Evolutionary conservation across 2,329 filamentous ascomycete genomes (phyloP), one percentile per base, ranked within the genome.

Genomic region (Sporothrix brasiliensis): DNA sequence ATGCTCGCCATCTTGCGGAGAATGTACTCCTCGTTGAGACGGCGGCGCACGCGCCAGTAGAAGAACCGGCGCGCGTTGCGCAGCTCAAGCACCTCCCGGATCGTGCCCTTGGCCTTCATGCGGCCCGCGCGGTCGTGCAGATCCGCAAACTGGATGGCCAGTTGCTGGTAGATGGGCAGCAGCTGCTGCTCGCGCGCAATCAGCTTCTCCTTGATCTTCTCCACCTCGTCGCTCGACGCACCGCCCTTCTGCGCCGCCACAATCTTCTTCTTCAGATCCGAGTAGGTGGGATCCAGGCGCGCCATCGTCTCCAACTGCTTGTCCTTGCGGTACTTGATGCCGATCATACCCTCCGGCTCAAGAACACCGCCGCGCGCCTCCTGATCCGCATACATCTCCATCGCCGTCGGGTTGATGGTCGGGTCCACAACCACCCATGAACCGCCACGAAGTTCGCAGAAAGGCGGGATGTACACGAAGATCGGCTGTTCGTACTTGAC

Each of bases 361-460:
- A 99, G 88, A 63, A 99, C 94, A 90, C 95, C 95, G 83, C 94
- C 95, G 73, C 95, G 95, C 70, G 95, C 86, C 75, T 99, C 94
- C 74, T 92, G 90, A 78, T 99, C 95, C 70, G 95, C 95, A 80
- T 99, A 99, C 95, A 99, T 99, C 82, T 99, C 95, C 95, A 99
- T 99, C 78, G 89, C 91, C 61, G 92, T 88, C 21, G 93, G 89
- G 86, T 99, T 98, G 85, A 99, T 99, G 74, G 95, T 98, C 65
- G 95, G 95, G 80, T 99, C 95, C 74, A 99, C 93, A 68, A 99
- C 95, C 80, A 99, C 95, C 95, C 95, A 99, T 73, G 95, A 99
- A 77, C 95, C 95, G 88, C 95, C 95, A 86, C 95, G 94, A 69
- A 99, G 91, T 82, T 99, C 95, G 76, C 95, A 94, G 78, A 91